These are phyloP conservation scores for Thelonectria discophora DNA, from an alignment of 2,329 filamentous ascomycete genomes.

Conservation along the genomic window DNA sequence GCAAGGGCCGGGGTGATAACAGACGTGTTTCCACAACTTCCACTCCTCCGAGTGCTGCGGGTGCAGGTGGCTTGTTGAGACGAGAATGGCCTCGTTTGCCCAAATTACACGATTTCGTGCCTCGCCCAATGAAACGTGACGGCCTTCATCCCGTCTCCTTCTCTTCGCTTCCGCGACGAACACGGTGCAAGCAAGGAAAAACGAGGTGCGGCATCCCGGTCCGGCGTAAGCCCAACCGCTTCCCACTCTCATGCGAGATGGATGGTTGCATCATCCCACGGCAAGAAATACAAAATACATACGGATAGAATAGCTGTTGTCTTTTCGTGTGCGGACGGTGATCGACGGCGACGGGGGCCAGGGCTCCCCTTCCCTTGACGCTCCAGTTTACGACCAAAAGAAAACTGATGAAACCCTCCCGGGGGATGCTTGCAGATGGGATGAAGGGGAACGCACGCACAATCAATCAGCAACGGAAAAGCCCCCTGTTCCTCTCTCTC, in stretches of 20 bases:
- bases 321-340: background rate
- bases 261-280: constrained; percentile 10
- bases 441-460: too few relatives aligned
- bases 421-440: background rate
- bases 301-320: too few relatives aligned
- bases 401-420: background rate
- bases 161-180: constrained; percentile 5
- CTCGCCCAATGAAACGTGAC: background rate
- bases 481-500: too few relatives aligned
- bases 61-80: background rate
- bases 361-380: background rate
- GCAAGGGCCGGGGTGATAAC: background rate
- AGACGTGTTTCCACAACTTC: constrained; percentile 14
- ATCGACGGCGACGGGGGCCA: background rate
- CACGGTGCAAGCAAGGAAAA: constrained; percentile 7
- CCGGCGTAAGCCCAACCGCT: background rate
- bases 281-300: background rate
- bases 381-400: background rate
- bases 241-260: background rate
- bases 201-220: background rate
- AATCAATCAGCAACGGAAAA: too few relatives aligned
- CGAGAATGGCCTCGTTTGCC: constrained; percentile 19
- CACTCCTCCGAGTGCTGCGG: constrained; percentile 16
- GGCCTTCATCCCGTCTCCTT: background rate
- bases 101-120: constrained; percentile 2